phyloP scores from a whole-genome alignment of 1,139 yeast genomes.

The Entelexis sorbosivorans region DNA sequence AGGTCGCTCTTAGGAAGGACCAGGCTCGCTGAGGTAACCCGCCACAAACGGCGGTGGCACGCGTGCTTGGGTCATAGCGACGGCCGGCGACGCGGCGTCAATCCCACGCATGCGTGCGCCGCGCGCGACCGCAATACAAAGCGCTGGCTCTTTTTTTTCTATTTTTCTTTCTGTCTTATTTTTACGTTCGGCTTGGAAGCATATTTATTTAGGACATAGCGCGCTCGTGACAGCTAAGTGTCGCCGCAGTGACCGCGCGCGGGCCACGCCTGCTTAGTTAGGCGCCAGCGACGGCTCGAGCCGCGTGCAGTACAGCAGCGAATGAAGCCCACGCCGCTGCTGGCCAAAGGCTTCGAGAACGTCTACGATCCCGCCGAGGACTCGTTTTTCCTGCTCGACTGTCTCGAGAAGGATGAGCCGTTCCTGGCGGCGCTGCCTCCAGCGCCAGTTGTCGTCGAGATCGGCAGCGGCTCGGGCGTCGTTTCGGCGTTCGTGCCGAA shows the following conservation, averaged over 20 bases:
- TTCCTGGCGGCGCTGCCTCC: constrained; percentile 18
- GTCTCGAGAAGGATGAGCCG: constrained; percentile 50
- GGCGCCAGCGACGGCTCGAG: too few species aligned
- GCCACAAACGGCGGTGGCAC: neutral
- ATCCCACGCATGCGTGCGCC: too few species aligned
- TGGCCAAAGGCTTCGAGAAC: constrained; percentile 14
- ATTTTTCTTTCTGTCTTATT: too few species aligned
- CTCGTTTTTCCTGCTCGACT: constrained; percentile 68
- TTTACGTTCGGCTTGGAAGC: too few species aligned
- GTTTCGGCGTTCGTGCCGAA: constrained; percentile 63
- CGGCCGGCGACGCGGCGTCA: too few species aligned
- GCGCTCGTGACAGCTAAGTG: too few species aligned
- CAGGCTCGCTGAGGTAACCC: constrained; percentile 8
- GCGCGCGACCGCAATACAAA: too few species aligned
- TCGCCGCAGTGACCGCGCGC: too few species aligned
- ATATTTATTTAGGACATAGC: too few species aligned
- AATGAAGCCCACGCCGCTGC: constrained; percentile 21
- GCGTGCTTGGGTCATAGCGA: neutral
- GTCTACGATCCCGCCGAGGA: constrained; percentile 96
- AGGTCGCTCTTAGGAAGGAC: neutral
- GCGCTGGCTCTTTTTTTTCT: too few species aligned
- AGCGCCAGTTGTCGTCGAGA: constrained; percentile 58
- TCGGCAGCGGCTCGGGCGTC: constrained; percentile 88
- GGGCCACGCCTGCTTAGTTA: neutral
- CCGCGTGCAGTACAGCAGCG: neutral